A percentile compares a stretch with the other conserved stretches of the same genome.
phyloP scores from a whole-genome alignment of 805 yeast species.

The Kregervanrija pseudodelftensis region DNA sequence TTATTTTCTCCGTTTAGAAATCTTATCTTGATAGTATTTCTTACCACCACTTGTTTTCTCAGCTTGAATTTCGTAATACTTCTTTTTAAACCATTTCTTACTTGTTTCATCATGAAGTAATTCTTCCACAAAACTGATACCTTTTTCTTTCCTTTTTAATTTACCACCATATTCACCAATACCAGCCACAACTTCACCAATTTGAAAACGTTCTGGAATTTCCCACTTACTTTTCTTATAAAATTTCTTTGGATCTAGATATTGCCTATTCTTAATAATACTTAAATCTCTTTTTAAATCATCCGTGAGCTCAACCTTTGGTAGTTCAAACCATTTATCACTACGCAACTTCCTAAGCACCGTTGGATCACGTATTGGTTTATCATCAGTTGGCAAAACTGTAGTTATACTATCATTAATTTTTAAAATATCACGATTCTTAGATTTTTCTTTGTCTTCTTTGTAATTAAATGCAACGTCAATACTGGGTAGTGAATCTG shows the following conservation, averaged over 20 bases:
- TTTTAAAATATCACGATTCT: conserved; percentile 18
- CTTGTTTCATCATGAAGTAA: conserved; percentile 66
- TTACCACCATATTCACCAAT: conserved; percentile 72
- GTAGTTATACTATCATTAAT: conserved; percentile 41
- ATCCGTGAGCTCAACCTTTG: conserved; percentile 67
- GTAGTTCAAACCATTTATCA: conserved; percentile 72
- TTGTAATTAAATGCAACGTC: conserved; percentile 15
- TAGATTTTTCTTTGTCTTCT: conserved; percentile 7
- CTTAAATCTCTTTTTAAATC: conserved; percentile 68
- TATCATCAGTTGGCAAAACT: conserved; percentile 17
- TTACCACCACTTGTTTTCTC: conserved; percentile 57
- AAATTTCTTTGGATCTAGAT: conserved; percentile 91
- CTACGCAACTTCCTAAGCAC: conserved; percentile 35
- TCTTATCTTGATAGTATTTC: conserved; percentile 55
- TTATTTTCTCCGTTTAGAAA: conserved; percentile 43
- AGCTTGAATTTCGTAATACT: conserved; percentile 72
- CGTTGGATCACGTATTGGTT: conserved; percentile 11
- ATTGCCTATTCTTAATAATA: conserved; percentile 78
- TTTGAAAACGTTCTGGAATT: conserved; percentile 60
- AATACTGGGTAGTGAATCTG: conserved; percentile 32
- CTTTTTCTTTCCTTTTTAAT: conserved; percentile 63
- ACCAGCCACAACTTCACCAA: conserved; percentile 84
- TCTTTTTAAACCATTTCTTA: conserved; percentile 74
- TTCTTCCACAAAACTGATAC: conserved; percentile 74
- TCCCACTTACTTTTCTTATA: conserved; percentile 82